Percentiles rank a stretch among this genome's conserved stretches.
Conservation (phyloP, 164 flowering plant genomes). For the Magnolia changhungtana region DNA sequence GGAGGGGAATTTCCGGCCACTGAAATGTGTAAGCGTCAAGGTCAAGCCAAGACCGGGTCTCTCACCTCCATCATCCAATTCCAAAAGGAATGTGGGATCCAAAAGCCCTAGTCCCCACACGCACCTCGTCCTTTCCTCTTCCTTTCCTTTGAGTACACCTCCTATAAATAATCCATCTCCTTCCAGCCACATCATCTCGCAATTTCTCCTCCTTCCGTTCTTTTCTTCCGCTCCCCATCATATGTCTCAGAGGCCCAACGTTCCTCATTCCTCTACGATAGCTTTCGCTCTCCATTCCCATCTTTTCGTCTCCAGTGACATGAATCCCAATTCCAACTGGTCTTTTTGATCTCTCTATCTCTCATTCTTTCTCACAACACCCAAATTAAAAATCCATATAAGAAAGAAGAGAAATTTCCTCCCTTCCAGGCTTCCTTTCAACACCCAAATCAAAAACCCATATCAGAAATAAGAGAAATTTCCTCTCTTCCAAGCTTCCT, state of each 20-base stretch:
- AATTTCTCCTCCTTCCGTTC: background rate
- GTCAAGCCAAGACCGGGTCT: background rate
- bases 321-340: slow-evolving; percentile 28
- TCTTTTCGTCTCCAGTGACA: slow-evolving; percentile 38
- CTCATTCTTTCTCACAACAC: background rate
- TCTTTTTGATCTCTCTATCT: background rate
- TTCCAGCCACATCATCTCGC: background rate
- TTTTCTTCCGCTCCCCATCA: background rate
- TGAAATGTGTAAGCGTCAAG: background rate
- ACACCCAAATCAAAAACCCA: background rate
- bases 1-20: too few relatives aligned
- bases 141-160: background rate
- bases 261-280: slow-evolving; percentile 30
- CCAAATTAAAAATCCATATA: background rate
- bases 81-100: background rate
- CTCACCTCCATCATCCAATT: background rate
- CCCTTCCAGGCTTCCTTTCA: background rate
- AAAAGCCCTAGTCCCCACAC: background rate
- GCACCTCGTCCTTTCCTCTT: background rate
- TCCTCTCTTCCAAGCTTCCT: background rate
- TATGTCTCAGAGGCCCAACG: slow-evolving; percentile 34
- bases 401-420: background rate
- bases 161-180: background rate
- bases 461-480: background rate
- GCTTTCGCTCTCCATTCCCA: slow-evolving; percentile 28